A percentile compares a stretch with the other conserved stretches of the same genome.
Evolutionary conservation across 2,329 filamentous ascomycete genomes (phyloP).

Genomic region (Beauveria scarabaeidicola): DNA sequence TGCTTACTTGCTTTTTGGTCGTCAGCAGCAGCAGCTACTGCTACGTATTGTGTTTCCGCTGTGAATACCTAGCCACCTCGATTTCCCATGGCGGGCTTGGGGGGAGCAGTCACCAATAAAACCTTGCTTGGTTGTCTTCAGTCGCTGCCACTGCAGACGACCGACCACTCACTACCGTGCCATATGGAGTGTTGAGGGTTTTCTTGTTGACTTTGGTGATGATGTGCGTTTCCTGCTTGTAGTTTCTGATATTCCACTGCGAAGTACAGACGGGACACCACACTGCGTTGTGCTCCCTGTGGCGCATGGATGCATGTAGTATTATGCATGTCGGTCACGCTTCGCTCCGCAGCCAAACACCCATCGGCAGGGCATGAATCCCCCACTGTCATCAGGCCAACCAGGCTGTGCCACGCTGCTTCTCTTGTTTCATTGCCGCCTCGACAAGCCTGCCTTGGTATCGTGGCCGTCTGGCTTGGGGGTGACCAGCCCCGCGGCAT

Average conservation of each 20-base stretch:
- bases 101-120: not conserved
- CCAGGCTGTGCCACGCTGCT: conserved; percentile 4
- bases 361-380: conserved; percentile 1
- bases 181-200: no score
- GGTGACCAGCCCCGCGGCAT: not conserved
- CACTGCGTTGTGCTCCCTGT: not conserved
- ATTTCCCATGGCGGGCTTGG: not conserved
- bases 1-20: not conserved
- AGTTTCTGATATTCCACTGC: not conserved
- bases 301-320: not conserved
- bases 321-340: conserved; percentile 10
- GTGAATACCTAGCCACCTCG: not conserved
- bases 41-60: not conserved
- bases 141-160: no score
- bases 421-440: not conserved
- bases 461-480: not conserved
- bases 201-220: no score
- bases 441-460: not conserved
- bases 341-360: not conserved
- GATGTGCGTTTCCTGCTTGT: no score
- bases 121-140: not conserved
- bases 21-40: not conserved
- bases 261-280: not conserved
- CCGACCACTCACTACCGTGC: no score
- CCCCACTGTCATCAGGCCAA: conserved; percentile 1